Conservation (phyloP, 164 flowering plant species). For the Macadamia tetraphylla region DNA sequence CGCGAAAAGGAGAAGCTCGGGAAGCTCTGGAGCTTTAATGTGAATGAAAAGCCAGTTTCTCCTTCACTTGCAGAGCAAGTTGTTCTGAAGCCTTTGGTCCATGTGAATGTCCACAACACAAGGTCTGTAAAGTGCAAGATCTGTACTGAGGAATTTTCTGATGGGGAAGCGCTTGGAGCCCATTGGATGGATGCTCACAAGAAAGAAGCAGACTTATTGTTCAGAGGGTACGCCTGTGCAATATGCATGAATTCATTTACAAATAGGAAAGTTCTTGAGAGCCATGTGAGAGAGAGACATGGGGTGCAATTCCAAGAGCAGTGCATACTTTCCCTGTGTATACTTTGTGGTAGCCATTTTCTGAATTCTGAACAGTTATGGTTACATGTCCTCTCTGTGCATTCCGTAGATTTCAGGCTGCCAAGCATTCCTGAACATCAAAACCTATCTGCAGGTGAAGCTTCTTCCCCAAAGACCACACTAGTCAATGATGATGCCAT, state of each 20-base stretch:
- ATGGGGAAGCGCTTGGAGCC: constrained; percentile 58
- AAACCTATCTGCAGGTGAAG: constrained; percentile 16
- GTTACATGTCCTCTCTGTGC: constrained; percentile 74
- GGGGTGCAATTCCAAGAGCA: constrained; percentile 59
- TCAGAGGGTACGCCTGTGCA: constrained; percentile 93
- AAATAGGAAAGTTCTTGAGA: constrained; percentile 70
- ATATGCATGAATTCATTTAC: constrained; percentile 85
- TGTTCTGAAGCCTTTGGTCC: constrained; percentile 18
- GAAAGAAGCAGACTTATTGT: constrained; percentile 85
- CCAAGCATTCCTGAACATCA: constrained; percentile 30
- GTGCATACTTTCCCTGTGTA: constrained; percentile 75
- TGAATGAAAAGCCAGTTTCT: constrained; percentile 21
- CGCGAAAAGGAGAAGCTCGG: constrained; percentile 68
- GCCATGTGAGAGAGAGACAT: constrained; percentile 87
- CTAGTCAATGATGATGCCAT: constrained; percentile 19
- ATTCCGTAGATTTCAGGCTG: constrained; percentile 47
- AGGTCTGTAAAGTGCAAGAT: constrained; percentile 62
- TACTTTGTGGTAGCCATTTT: constrained; percentile 78
- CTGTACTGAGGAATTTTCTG: constrained; percentile 53
- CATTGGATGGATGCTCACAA: constrained; percentile 86
- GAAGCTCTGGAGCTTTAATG: constrained; percentile 65
- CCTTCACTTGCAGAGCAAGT: constrained; percentile 27
- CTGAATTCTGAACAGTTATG: constrained; percentile 68
- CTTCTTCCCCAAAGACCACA: constrained; percentile 28
- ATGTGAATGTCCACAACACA: constrained; percentile 15